Evolutionary conservation across 176 grass and related monocot species (phyloP).

Genomic region (Juncus effusus): DNA sequence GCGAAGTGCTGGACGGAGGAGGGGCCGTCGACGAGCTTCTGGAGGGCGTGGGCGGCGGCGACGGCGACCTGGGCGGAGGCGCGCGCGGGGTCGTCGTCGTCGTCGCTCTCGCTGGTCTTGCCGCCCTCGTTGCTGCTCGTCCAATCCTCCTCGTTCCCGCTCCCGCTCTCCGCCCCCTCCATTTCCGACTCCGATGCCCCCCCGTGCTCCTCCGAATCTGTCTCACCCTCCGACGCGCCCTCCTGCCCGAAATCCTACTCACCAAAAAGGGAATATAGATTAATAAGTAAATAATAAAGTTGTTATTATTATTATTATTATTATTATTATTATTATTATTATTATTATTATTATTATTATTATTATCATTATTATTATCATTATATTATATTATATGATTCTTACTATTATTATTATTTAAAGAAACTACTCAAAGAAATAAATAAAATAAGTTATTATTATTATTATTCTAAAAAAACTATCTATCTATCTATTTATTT

Average conservation of each 20-base stretch:
- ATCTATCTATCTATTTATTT: too few species aligned
- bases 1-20: constrained; percentile 63
- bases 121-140: constrained; percentile 50
- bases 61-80: constrained; percentile 37
- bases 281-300: too few species aligned
- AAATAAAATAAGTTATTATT: too few species aligned
- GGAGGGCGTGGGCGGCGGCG: constrained; percentile 37
- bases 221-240: constrained; percentile 56
- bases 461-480: too few species aligned
- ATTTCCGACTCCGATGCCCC: constrained; percentile 69
- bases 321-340: too few species aligned
- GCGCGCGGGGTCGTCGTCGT: constrained; percentile 59
- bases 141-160: constrained; percentile 60
- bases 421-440: too few species aligned
- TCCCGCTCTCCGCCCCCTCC: constrained; percentile 44
- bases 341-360: too few species aligned
- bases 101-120: constrained; percentile 68
- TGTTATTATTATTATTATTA: too few species aligned
- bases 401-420: too few species aligned
- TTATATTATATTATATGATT: too few species aligned
- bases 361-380: too few species aligned
- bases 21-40: constrained; percentile 49
- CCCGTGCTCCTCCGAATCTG: constrained; percentile 61
- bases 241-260: constrained; percentile 70
- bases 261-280: background rate